Evolutionary conservation across 2,329 filamentous ascomycete genomes (phyloP), one percentile per base, ranked within the genome.

Genomic region (Microdochium paspali): DNA sequence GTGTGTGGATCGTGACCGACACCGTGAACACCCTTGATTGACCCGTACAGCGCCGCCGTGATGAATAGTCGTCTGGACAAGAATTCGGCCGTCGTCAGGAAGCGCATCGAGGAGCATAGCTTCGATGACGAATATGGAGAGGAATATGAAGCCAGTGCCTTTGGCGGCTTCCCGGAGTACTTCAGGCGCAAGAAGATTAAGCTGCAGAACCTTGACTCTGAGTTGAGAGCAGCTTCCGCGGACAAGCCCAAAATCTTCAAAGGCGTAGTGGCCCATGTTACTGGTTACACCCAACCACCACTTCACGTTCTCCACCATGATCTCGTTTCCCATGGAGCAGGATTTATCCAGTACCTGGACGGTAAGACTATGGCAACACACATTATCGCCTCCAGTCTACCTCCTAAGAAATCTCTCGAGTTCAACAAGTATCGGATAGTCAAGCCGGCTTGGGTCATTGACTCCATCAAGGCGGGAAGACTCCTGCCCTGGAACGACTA

Each of bases 131-230:
- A 96, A 62, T 77, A 78, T 23, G 91, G 93, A 49, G 91, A 97
- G 49, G 94, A 98, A 64, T 98, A 98, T 64, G 82, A 84, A 49
- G 80, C 75, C 2, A 96, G 90, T 52, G 80, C 79, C 46, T 98
- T 97, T 65, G 88, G 89, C 24, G 91, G 90, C 9, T 94, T 97
- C 58, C 68, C 74, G 23, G 91, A 97, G 60, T 98, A 97, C 65
- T 94, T 96, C 62, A 79, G 90, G 45, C 84, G 90, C 48, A 98
- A 98, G 72, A 96, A 95, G 73, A 82, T 95, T 65, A 98, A 98
- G 62, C 76, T 98, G 3, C 93, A 97, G 65, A 98, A 98, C 59
- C 78, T 93, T 25, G 93, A 98, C 66, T 83, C 82, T 9, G 80
- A 95, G 47, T 72, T 95, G 42, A 83, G 91, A 49, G 77, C 85